Evolutionary conservation across 2,329 filamentous ascomycete species (phyloP), one percentile per base, ranked within the genome.

Genomic region (Fusarium pilosicola): DNA sequence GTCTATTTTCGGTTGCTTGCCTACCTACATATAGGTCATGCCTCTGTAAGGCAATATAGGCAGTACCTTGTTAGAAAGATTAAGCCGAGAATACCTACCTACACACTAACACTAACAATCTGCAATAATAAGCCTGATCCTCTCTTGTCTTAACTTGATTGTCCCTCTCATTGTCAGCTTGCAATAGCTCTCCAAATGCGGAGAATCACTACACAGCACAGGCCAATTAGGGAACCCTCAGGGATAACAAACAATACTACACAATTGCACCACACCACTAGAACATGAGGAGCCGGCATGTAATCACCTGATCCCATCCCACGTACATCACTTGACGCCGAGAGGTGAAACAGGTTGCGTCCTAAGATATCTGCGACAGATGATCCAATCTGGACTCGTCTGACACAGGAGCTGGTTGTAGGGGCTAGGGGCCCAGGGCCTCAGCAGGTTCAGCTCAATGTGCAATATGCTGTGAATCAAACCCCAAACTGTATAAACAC

Each of bases 281-380:
- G 41, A 55, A 55, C 44, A 61, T 55, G 51, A 55, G 51, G 39
- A 63, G 58, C 57, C 24, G 26, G 63, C 28, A 68, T 65, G 45
- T 56, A 60, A 74, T 74, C 71, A 74, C 71, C 71, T 74, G 71
- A 74, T 74, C 57, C 48, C 60, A 71, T 59, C 55, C 55, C 46
- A 17, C 44, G 12, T 42, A 58, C 60, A 74, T 74, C 71, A 74
- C 71, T 74, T 74, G 71, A 74, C 58, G 64, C 48, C 55, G 39
- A 41, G 57, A 69, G 30, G 68, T 74, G 71, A 74, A 74, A 74
- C 71, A 73, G 60, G 65, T 45, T 74, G 71, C 63, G 58, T 69
- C 71, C 71, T 68, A 71, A 68, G 52, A 65, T 68, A 58, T 61
- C 32, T 42, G 42, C 48, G 44, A 52, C 45, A 41, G 58, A 68